Base-by-base conservation (phyloP, 495 filamentous ascomycete species). In the Talaromyces adpressus region DNA sequence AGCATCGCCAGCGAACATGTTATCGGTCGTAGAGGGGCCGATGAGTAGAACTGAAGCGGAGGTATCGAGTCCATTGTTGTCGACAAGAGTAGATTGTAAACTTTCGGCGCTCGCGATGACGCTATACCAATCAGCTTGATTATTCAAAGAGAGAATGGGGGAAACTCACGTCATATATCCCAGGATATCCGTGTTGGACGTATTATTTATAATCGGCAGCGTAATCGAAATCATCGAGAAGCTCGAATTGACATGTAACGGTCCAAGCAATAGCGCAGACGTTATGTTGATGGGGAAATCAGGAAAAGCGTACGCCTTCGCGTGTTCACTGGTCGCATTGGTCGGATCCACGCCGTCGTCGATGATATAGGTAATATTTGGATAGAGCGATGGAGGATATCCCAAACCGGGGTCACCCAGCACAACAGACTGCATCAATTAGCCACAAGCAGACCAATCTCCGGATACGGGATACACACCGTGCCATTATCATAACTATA, bases 171-270 rank as follows among this genome's bases (percentile, higher is more conserved):
- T 75, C 77, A 92, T 82, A 73, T 85, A 95, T 3, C 89, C 91
- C 12, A 95, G 81, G 4, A 89, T 82, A 61, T 87, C 82, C 16
- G 73, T 72, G 47, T 67, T 62, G 9, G 80, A 83, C 2, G 79
- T 79, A 65, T 87, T 87, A 62, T 87, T 84, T 61, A 90, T 79
- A 30, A 95, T 84, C 0, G 91, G 89, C 20, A 91, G 67, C 2
- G 91, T 93, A 62, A 95, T 71, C 25, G 91, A 95, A n/a, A 93
- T 64, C n/a, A 95, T 69, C n/a, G 87, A 86, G 57, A 85, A 89
- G 0, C 82, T 84, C 16, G 78, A 70, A 69, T 95, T 93, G 62
- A 92, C 70, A 23, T 77, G 72, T 49, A 86, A 73, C 0, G 91
- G 91, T 0, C 91, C 91, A 1, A 92, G 71, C 6, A 94, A 69